phyloP scores from a whole-genome alignment of 208 protist genomes.

The Zelonia costaricensis region DNA sequence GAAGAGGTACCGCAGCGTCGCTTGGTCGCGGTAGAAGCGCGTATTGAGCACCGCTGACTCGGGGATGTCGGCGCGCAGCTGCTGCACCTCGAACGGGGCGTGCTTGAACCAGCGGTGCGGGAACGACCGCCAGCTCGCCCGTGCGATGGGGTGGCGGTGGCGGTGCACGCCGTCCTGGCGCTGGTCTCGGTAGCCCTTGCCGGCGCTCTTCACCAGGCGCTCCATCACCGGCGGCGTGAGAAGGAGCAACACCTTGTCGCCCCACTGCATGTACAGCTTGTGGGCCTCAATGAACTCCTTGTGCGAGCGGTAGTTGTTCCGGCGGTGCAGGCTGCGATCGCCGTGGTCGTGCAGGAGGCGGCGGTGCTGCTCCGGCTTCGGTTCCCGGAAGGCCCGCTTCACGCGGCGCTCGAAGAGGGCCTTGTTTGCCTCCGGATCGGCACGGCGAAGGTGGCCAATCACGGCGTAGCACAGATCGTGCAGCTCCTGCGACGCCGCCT shows the following conservation, averaged over 20 bases:
- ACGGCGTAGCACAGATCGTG: slow-evolving; percentile 88
- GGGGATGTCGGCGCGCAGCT: slow-evolving; percentile 86
- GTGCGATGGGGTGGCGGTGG: slow-evolving; percentile 46
- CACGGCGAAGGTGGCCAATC: slow-evolving; percentile 69
- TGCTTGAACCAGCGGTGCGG: slow-evolving; percentile 88
- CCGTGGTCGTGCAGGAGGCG: slow-evolving; percentile 72
- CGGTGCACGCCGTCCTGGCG: slow-evolving; percentile 72
- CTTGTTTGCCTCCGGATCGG: slow-evolving; percentile 61
- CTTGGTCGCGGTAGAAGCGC: slow-evolving; percentile 75
- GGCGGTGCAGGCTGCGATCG: slow-evolving; percentile 34
- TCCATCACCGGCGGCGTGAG: slow-evolving; percentile 77
- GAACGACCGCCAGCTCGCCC: slow-evolving; percentile 77
- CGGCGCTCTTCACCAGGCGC: slow-evolving; percentile 74
- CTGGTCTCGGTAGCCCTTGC: slow-evolving; percentile 57
- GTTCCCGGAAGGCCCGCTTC: slow-evolving; percentile 69
- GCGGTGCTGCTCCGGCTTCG: slow-evolving; percentile 70
- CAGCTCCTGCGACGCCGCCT: slow-evolving; percentile 89
- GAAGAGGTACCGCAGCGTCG: slow-evolving; percentile 79
- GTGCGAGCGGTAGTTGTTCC: slow-evolving; percentile 63
- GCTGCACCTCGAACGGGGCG: slow-evolving; percentile 88
- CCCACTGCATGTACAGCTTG: slow-evolving; percentile 72
- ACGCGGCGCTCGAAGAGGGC: slow-evolving; percentile 70
- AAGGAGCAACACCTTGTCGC: slow-evolving; percentile 80
- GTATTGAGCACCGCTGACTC: slow-evolving; percentile 72
- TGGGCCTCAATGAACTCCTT: slow-evolving; percentile 67